Conservation (phyloP, 495 filamentous ascomycete species). For the Trichodelitschia bisporula region DNA sequence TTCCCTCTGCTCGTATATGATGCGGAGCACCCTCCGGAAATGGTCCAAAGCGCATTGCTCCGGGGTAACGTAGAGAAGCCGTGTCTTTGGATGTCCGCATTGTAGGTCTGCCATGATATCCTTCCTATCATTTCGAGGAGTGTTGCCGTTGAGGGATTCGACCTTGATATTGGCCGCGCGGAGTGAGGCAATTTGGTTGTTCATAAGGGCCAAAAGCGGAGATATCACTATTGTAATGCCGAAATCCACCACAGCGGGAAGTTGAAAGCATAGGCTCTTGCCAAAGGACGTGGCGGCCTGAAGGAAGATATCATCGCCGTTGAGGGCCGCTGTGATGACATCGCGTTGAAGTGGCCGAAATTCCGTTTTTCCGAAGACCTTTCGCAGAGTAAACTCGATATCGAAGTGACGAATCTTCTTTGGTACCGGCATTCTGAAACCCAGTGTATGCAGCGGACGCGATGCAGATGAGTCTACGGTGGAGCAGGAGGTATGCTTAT, state of each 20-base stretch:
- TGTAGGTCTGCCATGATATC: conserved; percentile 55
- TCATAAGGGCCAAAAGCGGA: conserved; percentile 49
- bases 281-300: conserved; percentile 94
- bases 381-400: conserved; percentile 61
- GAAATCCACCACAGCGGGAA: conserved; percentile 68
- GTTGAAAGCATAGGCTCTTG: conserved; percentile 84
- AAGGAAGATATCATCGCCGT: conserved; percentile 76
- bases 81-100: conserved; percentile 60
- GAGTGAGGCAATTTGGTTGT: conserved; percentile 74
- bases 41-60: conserved; percentile 58
- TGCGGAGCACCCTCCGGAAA: conserved; percentile 48
- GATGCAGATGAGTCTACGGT: too few species aligned
- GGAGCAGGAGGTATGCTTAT: too few species aligned
- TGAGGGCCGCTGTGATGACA: conserved; percentile 57
- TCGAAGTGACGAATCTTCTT: too few species aligned
- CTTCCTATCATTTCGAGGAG: conserved; percentile 32
- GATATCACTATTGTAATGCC: conserved; percentile 33
- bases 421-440: too few species aligned
- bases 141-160: conserved; percentile 69
- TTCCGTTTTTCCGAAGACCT: conserved; percentile 50
- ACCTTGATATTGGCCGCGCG: conserved; percentile 50
- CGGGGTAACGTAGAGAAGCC: conserved; percentile 82
- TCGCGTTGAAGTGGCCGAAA: conserved; percentile 77
- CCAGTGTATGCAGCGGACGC: too few species aligned
- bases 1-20: conserved; percentile 60